Evolutionary conservation across 2,329 filamentous ascomycete genomes (phyloP).

Genomic region (Diaporthe citrichinensis): DNA sequence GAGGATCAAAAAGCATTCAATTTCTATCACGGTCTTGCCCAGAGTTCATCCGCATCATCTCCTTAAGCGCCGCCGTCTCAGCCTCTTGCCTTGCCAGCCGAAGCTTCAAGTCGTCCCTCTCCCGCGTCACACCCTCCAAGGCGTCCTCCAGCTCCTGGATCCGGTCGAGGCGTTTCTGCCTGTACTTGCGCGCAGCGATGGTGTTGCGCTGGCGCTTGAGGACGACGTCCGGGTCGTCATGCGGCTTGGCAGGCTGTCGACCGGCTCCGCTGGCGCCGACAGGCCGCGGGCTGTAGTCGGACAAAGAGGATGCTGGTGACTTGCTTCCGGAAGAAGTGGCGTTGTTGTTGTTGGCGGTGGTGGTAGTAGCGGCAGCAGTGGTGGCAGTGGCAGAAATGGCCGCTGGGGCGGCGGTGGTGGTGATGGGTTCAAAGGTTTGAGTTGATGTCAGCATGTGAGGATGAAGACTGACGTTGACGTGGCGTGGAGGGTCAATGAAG

Average conservation of each 20-base stretch:
- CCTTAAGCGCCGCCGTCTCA: conserved; percentile 69
- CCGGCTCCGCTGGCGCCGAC: conserved; percentile 34
- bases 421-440: conserved; percentile 2
- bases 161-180: conserved; percentile 74
- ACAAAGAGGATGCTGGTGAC: conserved; percentile 36
- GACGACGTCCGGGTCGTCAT: conserved; percentile 46
- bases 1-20: conserved; percentile 21
- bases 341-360: neutral
- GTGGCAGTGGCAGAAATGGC: neutral
- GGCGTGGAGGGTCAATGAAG: conserved; percentile 37
- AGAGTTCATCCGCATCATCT: conserved; percentile 50
- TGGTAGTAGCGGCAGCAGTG: neutral
- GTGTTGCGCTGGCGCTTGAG: conserved; percentile 73
- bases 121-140: conserved; percentile 65
- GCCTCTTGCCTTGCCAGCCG: conserved; percentile 70
- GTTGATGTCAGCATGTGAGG: conserved; percentile 31
- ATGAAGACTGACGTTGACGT: conserved; percentile 7
- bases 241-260: conserved; percentile 33
- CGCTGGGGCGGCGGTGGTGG: conserved; percentile 1
- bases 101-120: conserved; percentile 70
- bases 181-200: conserved; percentile 73
- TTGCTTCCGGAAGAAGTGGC: conserved; percentile 14
- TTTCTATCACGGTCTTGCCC: conserved; percentile 30
- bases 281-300: conserved; percentile 29
- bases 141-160: conserved; percentile 68